phyloP scores from a whole-genome alignment of 2,329 filamentous ascomycete genomes.

The Aspergillus udagawae region DNA sequence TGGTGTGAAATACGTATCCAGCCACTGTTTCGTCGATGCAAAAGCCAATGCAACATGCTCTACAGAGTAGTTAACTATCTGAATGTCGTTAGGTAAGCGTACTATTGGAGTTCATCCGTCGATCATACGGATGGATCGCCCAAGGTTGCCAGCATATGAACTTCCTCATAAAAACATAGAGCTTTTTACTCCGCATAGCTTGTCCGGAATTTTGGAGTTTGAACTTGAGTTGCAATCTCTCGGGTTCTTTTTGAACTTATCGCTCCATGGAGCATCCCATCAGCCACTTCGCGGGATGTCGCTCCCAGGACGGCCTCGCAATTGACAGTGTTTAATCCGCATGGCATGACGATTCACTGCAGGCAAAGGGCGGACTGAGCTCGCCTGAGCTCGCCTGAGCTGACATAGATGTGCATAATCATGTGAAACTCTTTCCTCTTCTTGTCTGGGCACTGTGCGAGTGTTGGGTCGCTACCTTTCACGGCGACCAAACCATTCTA shows the following conservation, averaged over 20 bases:
- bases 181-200: neutral
- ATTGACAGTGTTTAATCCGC: neutral
- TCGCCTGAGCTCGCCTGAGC: neutral
- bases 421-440: neutral
- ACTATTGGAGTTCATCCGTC: neutral
- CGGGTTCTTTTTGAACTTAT: neutral
- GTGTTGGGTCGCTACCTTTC: neutral
- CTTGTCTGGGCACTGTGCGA: neutral
- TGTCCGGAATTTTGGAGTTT: neutral
- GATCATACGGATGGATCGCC: neutral
- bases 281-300: neutral
- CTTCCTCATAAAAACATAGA: neutral
- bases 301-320: neutral
- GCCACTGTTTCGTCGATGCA: neutral
- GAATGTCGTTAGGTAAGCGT: neutral
- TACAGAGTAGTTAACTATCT: neutral
- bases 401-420: neutral
- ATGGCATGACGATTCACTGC: neutral
- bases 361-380: neutral
- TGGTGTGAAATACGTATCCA: constrained; percentile 5
- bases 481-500: neutral
- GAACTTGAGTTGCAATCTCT: neutral
- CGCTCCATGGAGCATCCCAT: neutral
- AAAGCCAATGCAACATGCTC: neutral
- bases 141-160: neutral